phyloP scores from a whole-genome alignment of 2,329 filamentous ascomycete species.

The Microthyrium microscopicum region DNA sequence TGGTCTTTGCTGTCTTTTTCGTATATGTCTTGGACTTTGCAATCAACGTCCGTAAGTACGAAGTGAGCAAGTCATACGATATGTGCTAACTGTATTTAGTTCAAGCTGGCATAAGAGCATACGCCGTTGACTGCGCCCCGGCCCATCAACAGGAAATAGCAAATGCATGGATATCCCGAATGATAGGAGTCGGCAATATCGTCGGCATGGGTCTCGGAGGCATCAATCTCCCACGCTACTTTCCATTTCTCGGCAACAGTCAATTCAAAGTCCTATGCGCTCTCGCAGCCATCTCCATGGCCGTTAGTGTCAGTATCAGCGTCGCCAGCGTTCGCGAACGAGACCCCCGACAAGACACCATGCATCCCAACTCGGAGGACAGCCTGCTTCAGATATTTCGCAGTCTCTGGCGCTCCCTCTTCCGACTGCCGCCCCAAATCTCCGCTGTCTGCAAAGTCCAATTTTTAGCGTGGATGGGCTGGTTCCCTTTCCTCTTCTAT shows the following conservation, averaged over 20 bases:
- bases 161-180: conserved; percentile 84
- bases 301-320: conserved; percentile 53
- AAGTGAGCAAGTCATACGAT: not conserved
- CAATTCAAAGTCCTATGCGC: conserved; percentile 90
- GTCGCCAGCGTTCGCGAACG: conserved; percentile 56
- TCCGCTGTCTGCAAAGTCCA: conserved; percentile 52
- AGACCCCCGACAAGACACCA: conserved; percentile 58
- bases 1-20: conserved; percentile 65
- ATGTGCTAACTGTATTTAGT: conserved; percentile 30
- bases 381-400: conserved; percentile 67
- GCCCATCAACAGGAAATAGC: conserved; percentile 85
- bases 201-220: conserved; percentile 80
- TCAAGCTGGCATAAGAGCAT: conserved; percentile 79
- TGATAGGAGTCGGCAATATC: conserved; percentile 80
- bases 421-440: conserved; percentile 65
- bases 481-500: conserved; percentile 93
- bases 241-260: conserved; percentile 69
- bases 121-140: conserved; percentile 85
- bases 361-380: conserved; percentile 38
- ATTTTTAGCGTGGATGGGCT: conserved; percentile 75
- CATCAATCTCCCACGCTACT: conserved; percentile 53
- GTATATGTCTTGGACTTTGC: conserved; percentile 87
- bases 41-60: conserved; percentile 67
- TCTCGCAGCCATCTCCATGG: conserved; percentile 62
- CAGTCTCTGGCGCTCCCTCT: conserved; percentile 59